Evolutionary conservation across 306 rosid species (phyloP).

Genomic region (Vachellia pachyceras): DNA sequence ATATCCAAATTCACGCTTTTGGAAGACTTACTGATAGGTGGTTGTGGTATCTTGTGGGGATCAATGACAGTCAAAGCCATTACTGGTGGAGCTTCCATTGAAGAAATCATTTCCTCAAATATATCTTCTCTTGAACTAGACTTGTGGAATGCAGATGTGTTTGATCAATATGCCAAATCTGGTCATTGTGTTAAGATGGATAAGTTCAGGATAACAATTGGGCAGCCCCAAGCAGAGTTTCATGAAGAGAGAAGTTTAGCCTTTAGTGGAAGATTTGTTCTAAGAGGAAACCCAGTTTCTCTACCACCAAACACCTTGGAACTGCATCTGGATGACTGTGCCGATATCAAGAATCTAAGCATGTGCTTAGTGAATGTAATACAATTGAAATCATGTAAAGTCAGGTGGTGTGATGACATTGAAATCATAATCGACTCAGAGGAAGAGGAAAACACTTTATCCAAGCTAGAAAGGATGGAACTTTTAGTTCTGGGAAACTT

Average conservation of each 20-base stretch:
- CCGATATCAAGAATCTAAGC: not conserved
- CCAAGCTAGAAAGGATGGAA: conserved; percentile 2
- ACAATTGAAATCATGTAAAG: not conserved
- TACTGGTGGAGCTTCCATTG: not conserved
- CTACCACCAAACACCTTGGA: conserved; percentile 13
- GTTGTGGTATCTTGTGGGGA: conserved; percentile 13
- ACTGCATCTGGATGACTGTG: conserved; percentile 3
- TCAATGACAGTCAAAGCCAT: conserved; percentile 6
- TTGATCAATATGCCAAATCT: conserved; percentile 15
- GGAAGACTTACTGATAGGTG: conserved; percentile 4
- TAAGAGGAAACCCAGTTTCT: conserved; percentile 1
- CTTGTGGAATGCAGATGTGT: conserved; percentile 11
- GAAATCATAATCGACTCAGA: not conserved
- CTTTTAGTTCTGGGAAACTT: conserved; percentile 11
- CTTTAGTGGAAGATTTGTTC: not conserved
- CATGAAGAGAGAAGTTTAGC: not conserved
- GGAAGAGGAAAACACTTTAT: not conserved
- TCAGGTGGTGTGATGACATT: not conserved
- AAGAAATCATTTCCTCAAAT: not conserved
- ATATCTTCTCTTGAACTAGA: not conserved
- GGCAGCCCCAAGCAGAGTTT: conserved; percentile 2
- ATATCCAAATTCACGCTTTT: not conserved
- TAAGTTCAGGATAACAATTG: conserved; percentile 2
- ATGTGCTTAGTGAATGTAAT: not conserved
- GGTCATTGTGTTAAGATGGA: not conserved